Percentiles rank a stretch among this genome's conserved stretches.
These are phyloP conservation scores for Trichoderma aggressivum DNA, from an alignment of 2,329 filamentous ascomycete genomes.

Conservation along the genomic window DNA sequence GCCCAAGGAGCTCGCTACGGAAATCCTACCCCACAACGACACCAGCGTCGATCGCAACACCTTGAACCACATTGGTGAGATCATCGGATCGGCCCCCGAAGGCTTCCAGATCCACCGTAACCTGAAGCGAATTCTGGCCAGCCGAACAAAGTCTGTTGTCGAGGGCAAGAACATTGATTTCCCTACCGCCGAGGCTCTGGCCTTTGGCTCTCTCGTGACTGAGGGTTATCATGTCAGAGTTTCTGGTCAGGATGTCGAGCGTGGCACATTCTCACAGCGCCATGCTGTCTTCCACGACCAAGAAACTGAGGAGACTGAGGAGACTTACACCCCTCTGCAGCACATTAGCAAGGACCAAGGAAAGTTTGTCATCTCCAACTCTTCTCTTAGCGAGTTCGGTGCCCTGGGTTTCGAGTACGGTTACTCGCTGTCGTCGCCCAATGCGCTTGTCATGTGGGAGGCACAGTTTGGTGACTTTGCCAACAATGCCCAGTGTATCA, in stretches of 20 bases:
- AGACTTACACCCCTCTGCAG: conserved; percentile 89
- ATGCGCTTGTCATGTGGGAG: conserved; percentile 98
- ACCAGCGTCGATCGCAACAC: conserved; percentile 73
- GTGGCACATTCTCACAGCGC: conserved; percentile 98
- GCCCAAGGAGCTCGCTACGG: conserved; percentile 92
- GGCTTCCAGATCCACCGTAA: conserved; percentile 90
- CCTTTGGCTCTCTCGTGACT: conserved; percentile 84
- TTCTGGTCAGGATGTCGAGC: conserved; percentile 97
- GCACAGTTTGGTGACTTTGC: conserved; percentile 99
- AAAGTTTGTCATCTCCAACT: conserved; percentile 96
- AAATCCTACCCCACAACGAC: conserved; percentile 86
- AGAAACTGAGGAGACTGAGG: conserved; percentile 83
- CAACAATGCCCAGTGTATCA: conserved; percentile 98
- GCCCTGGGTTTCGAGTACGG: conserved; percentile 97
- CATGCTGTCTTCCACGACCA: conserved; percentile 98
- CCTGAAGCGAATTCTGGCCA: conserved; percentile 89
- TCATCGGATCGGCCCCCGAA: conserved; percentile 75
- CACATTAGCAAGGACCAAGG: conserved; percentile 87
- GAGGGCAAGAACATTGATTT: conserved; percentile 97
- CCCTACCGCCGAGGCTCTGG: conserved; percentile 93
- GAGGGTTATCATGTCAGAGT: conserved; percentile 98
- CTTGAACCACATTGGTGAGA: conserved; percentile 76
- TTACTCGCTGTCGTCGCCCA: conserved; percentile 94
- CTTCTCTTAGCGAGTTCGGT: conserved; percentile 68
- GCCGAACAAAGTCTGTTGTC: conserved; percentile 84